Base-by-base conservation (phyloP, 2,329 filamentous ascomycete species). In the Penicillium sp. region DNA sequence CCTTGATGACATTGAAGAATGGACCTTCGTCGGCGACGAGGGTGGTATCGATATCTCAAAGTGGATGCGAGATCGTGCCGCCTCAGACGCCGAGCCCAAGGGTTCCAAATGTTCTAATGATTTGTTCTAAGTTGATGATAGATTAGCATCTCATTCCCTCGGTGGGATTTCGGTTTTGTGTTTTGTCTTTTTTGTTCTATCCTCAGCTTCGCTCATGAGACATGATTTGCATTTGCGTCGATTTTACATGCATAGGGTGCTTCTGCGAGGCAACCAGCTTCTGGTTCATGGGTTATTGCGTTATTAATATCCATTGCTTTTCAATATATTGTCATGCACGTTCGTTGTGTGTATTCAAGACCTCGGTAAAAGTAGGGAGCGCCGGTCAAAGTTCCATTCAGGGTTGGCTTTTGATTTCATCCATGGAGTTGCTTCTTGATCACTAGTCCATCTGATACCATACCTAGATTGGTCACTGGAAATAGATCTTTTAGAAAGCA, bases 1-100 rank as follows among this genome's bases (percentile, higher is more conserved):
- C 47, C 76, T 82, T 11, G 86, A 86, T 31, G 86, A 87, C 11
- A 87, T 89, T 57, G 87, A 90, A 66, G 91, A 95, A 70, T 97
- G 92, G 93, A 97, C 92, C 0, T 91, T 97, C 73, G 83, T 97
- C 18, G 91, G 90, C 29, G 81, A 84, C 31, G 81, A 83, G 39
- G 77, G 73, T 21, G 83, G 83, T 56, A 68, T 75, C 7, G 75
- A 79, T 16, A 62, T 76, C 21, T 64, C 68, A 38, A 73, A 67
- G 56, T 66, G 66, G 42, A 60, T 71, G 43, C 72, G 70, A 36
- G 69, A 71, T 16, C 61, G 67, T 60, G 57, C 62, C n/a, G 55
- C 61, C 39, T 69, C 64, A 14, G 63, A 67, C 49, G 62, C 56
- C 10, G 62, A 67, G 45, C 57, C 56, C 42, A 45, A 64, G 31